Percentiles rank a stretch among this genome's conserved stretches.
These are phyloP conservation scores for Massariosphaeria phaeospora DNA, from an alignment of 495 filamentous ascomycete species.

Conservation along the genomic window DNA sequence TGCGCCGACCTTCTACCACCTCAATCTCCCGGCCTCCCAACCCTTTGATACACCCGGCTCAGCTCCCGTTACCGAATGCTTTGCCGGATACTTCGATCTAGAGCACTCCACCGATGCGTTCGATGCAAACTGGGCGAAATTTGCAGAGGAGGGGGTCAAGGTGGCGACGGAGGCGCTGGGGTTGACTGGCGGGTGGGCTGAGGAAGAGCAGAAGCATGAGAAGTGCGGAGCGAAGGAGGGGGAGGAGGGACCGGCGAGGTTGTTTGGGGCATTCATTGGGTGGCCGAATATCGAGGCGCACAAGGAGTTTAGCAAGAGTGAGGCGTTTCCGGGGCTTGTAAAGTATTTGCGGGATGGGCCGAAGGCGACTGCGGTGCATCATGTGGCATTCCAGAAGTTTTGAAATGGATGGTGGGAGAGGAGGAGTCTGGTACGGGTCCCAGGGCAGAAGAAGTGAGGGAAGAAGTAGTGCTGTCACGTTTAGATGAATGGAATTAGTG, in stretches of 20 bases:
- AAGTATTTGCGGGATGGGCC: conserved; percentile 23
- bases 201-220: conserved; percentile 41
- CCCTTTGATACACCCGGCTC: conserved; percentile 10
- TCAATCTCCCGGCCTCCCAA: not conserved
- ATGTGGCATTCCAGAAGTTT: conserved; percentile 8
- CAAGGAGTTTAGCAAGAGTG: conserved; percentile 44
- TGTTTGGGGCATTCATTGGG: conserved; percentile 45
- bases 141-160: not conserved
- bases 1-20: conserved; percentile 9
- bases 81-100: conserved; percentile 16
- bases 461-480: too few relatives aligned
- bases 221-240: conserved; percentile 35
- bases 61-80: conserved; percentile 29
- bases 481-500: too few relatives aligned
- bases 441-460: too few relatives aligned
- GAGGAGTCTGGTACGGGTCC: too few relatives aligned
- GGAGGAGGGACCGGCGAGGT: conserved; percentile 36
- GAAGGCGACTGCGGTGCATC: conserved; percentile 9
- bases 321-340: conserved; percentile 40
- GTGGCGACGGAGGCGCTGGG: conserved; percentile 1
- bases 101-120: not conserved
- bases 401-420: too few relatives aligned
- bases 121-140: conserved; percentile 8
- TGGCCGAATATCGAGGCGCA: conserved; percentile 56
- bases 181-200: conserved; percentile 34